Conservation (phyloP, 345 rosid genomes). For the Hypericum perforatum region DNA sequence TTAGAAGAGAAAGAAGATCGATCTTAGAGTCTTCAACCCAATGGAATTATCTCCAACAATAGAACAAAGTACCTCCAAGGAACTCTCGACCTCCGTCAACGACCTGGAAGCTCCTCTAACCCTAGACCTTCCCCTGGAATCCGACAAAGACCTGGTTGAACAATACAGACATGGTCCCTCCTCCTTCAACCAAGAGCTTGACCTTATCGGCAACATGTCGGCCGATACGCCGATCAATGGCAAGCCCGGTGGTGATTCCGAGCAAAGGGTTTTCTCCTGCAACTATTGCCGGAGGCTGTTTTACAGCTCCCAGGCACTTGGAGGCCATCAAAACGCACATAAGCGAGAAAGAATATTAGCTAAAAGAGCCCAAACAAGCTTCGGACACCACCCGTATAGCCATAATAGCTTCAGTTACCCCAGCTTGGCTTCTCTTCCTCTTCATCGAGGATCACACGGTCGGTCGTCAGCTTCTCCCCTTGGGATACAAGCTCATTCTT, state of each 20-base stretch:
- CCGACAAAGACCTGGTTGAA: constrained; percentile 18
- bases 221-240: constrained; percentile 15
- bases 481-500: constrained; percentile 57
- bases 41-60: constrained; percentile 30
- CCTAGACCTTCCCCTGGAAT: constrained; percentile 8
- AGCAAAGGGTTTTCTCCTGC: constrained; percentile 16
- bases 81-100: constrained; percentile 16
- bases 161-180: constrained; percentile 12
- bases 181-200: constrained; percentile 44
- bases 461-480: constrained; percentile 26
- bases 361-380: constrained; percentile 40
- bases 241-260: constrained; percentile 5
- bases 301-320: constrained; percentile 22
- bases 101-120: constrained; percentile 21
- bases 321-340: constrained; percentile 22
- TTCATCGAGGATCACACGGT: constrained; percentile 30
- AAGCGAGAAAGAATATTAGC: constrained; percentile 19
- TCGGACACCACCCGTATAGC: constrained; percentile 40
- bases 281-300: constrained; percentile 19
- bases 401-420: constrained; percentile 19
- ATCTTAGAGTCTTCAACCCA: not conserved
- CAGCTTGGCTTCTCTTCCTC: constrained; percentile 42
- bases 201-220: constrained; percentile 40
- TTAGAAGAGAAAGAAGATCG: too few species aligned
- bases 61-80: constrained; percentile 22